Conservation (phyloP, 345 rosid genomes). For the Raphanus sativus region DNA sequence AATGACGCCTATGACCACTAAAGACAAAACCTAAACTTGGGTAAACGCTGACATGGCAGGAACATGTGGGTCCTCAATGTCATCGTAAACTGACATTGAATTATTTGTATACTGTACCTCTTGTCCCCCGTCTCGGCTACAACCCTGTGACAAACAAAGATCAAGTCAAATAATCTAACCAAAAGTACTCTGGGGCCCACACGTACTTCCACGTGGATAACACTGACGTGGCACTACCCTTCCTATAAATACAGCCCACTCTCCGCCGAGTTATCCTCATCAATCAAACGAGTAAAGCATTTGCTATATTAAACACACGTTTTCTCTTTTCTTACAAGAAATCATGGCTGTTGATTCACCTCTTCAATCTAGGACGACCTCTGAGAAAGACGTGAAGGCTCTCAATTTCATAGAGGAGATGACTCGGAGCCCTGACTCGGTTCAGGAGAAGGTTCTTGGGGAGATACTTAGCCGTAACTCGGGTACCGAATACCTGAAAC, state of each 20-base stretch:
- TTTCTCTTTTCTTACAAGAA: neutral
- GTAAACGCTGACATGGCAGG: conserved; percentile 49
- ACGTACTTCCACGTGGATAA: conserved; percentile 28
- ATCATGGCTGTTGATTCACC: conserved; percentile 58
- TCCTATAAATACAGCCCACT: conserved; percentile 19
- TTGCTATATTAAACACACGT: conserved; percentile 34
- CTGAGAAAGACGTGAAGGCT: conserved; percentile 62
- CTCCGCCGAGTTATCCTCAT: conserved; percentile 22
- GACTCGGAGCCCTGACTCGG: conserved; percentile 52
- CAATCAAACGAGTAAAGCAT: conserved; percentile 1
- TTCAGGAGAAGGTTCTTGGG: conserved; percentile 54
- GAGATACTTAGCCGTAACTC: conserved; percentile 62
- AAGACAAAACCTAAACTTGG: conserved; percentile 21
- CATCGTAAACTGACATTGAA: conserved; percentile 13
- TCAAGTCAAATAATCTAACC: conserved; percentile 37
- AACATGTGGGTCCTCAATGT: conserved; percentile 52
- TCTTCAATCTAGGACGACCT: conserved; percentile 45
- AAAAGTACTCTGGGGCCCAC: conserved; percentile 38
- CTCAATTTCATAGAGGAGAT: conserved; percentile 66
- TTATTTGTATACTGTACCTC: conserved; percentile 45
- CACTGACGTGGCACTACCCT: conserved; percentile 15
- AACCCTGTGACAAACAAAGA: conserved; percentile 34
- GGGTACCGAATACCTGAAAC: conserved; percentile 58
- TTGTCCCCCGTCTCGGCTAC: conserved; percentile 38
- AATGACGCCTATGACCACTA: conserved; percentile 30